Conservation (phyloP, 768 basidiomycete genomes). For the Kwoniella sp. region DNA sequence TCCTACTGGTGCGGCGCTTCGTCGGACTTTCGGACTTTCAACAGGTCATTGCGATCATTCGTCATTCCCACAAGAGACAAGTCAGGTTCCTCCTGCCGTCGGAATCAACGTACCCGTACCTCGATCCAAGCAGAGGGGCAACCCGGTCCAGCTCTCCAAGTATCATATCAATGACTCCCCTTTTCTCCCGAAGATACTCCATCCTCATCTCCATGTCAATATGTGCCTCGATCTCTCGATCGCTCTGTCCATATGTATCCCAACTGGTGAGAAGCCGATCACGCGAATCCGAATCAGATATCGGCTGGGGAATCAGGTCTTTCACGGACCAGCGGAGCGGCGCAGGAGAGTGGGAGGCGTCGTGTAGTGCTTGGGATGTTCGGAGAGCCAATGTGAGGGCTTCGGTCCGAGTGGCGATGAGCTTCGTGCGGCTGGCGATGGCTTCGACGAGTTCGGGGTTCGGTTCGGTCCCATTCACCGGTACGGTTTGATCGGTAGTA, state of each 20-base stretch:
- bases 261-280: neutral
- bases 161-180: constrained; percentile 7
- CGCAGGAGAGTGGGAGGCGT: neutral
- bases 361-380: constrained; percentile 9
- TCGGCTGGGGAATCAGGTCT: constrained; percentile 6
- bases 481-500: neutral
- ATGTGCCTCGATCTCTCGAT: neutral
- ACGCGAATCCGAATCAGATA: neutral
- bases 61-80: constrained; percentile 74
- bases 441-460: neutral
- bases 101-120: constrained; percentile 7
- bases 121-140: neutral
- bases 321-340: constrained; percentile 5
- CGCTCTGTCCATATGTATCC: neutral
- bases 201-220: neutral
- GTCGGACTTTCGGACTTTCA: too few relatives aligned
- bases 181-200: constrained; percentile 9
- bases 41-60: too few relatives aligned
- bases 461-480: neutral
- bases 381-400: constrained; percentile 3
- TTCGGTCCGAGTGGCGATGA: constrained; percentile 3
- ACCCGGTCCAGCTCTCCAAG: constrained; percentile 6
- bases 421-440: constrained; percentile 6
- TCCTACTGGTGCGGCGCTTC: too few relatives aligned
- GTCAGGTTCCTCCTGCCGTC: constrained; percentile 58